Percentiles rank a stretch among this genome's conserved stretches.
Conservation (phyloP, 345 rosid genomes). For the Cardamine chenopodiifolia region DNA sequence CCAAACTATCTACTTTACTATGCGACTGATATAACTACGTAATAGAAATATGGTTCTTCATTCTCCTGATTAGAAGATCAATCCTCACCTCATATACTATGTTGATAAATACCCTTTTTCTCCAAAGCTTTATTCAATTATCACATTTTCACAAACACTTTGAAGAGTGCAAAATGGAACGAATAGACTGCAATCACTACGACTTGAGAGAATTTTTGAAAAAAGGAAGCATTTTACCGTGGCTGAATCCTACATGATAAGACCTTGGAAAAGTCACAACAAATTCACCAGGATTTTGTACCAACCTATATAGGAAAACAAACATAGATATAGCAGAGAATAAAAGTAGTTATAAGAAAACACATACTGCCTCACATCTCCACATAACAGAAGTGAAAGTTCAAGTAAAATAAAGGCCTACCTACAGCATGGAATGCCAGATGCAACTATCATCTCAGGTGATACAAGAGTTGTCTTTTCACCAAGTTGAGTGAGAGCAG, state of each 20-base stretch:
- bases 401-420: slow-evolving; percentile 42
- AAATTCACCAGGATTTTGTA: slow-evolving; percentile 98
- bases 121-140: slow-evolving; percentile 10
- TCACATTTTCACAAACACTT: slow-evolving; percentile 28
- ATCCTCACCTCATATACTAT: slow-evolving; percentile 26
- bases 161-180: slow-evolving; percentile 21
- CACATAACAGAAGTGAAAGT: slow-evolving; percentile 17
- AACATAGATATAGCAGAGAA: slow-evolving; percentile 32
- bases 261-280: slow-evolving; percentile 99
- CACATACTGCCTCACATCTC: slow-evolving; percentile 18
- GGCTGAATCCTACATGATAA: slow-evolving; percentile 99
- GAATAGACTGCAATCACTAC: slow-evolving; percentile 24
- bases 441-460: slow-evolving; percentile 77
- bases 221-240: slow-evolving; percentile 68
- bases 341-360: slow-evolving; percentile 28
- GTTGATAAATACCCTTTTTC: slow-evolving; percentile 27
- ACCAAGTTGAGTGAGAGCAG: slow-evolving; percentile 83
- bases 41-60: slow-evolving; percentile 1
- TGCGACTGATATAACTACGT: slow-evolving; percentile 7
- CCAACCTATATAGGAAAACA: slow-evolving; percentile 63
- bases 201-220: slow-evolving; percentile 31
- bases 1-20: slow-evolving; percentile 18
- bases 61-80: slow-evolving; percentile 21
- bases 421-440: slow-evolving; percentile 98
- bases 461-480: slow-evolving; percentile 98